phyloP scores from a whole-genome alignment of 148 eudicot species.

The Cornus florida region DNA sequence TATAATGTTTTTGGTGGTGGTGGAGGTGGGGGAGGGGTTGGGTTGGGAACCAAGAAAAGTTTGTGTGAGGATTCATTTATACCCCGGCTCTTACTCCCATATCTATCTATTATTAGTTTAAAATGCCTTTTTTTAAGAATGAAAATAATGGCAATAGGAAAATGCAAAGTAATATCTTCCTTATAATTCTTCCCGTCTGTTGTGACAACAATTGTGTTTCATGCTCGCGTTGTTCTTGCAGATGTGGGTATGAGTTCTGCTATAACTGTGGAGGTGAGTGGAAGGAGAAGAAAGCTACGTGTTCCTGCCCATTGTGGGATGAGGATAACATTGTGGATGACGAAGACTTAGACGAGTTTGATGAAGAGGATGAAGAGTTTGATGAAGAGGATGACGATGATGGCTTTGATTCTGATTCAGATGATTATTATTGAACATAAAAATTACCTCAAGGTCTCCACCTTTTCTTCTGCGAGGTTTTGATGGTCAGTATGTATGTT shows the following conservation, averaged over 20 bases:
- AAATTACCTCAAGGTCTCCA: not conserved
- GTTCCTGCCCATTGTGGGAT: slow-evolving; percentile 59
- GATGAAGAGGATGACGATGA: slow-evolving; percentile 12
- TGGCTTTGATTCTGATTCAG: slow-evolving; percentile 21
- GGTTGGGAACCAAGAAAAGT: too few species aligned
- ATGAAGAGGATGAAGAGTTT: slow-evolving; percentile 20
- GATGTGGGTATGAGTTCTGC: slow-evolving; percentile 61
- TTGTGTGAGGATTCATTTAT: too few species aligned
- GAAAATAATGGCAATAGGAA: too few species aligned
- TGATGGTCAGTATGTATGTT: not conserved
- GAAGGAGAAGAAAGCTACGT: slow-evolving; percentile 51
- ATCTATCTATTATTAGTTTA: too few species aligned
- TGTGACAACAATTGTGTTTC: not conserved
- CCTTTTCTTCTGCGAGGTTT: not conserved
- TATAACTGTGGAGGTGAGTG: slow-evolving; percentile 62
- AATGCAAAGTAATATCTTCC: too few species aligned
- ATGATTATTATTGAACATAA: slow-evolving; percentile 9
- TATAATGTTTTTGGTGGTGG: too few species aligned
- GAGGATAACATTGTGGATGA: slow-evolving; percentile 33
- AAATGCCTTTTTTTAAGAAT: too few species aligned
- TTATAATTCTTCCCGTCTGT: too few species aligned
- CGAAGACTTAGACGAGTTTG: slow-evolving; percentile 20
- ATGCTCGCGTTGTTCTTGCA: slow-evolving; percentile 13
- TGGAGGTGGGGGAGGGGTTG: too few species aligned
- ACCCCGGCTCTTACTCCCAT: too few species aligned